Percentiles rank a stretch among this genome's conserved stretches.
Conservation (phyloP, 140 eudicot genomes). For the Artemisia princeps region DNA sequence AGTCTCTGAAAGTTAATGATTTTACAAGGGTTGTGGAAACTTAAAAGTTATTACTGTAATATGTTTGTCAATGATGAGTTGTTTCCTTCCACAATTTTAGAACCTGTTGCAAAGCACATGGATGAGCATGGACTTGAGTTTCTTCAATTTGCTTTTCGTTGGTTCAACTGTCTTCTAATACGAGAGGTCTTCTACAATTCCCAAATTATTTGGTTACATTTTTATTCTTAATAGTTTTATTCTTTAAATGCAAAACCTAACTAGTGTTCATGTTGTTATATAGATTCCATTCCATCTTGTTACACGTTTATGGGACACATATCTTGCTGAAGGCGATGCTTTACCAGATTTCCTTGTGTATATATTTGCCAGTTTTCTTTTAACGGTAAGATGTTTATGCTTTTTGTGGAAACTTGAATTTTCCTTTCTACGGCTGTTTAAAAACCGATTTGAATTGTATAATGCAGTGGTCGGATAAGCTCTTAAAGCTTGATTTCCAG, state of each 20-base stretch:
- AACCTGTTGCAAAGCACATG: constrained; percentile 86
- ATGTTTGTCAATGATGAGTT: background rate
- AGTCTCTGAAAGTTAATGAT: background rate
- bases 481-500: constrained; percentile 81
- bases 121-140: constrained; percentile 98
- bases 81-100: constrained; percentile 29
- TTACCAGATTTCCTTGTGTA: constrained; percentile 91
- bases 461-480: constrained; percentile 89
- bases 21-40: too few species aligned
- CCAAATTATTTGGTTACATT: background rate
- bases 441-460: background rate
- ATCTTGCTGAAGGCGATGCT: constrained; percentile 98
- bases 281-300: constrained; percentile 90
- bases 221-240: background rate
- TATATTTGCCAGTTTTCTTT: constrained; percentile 82
- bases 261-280: constrained; percentile 9
- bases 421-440: constrained; percentile 5
- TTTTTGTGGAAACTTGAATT: background rate
- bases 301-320: constrained; percentile 95
- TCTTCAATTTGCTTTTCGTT: constrained; percentile 97
- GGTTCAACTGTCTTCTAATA: constrained; percentile 97
- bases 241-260: background rate
- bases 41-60: background rate
- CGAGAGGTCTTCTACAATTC: constrained; percentile 61
- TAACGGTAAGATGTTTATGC: constrained; percentile 50